Conservation (phyloP, 768 basidiomycete genomes). For the Chalciporus pseudorubinellus region DNA sequence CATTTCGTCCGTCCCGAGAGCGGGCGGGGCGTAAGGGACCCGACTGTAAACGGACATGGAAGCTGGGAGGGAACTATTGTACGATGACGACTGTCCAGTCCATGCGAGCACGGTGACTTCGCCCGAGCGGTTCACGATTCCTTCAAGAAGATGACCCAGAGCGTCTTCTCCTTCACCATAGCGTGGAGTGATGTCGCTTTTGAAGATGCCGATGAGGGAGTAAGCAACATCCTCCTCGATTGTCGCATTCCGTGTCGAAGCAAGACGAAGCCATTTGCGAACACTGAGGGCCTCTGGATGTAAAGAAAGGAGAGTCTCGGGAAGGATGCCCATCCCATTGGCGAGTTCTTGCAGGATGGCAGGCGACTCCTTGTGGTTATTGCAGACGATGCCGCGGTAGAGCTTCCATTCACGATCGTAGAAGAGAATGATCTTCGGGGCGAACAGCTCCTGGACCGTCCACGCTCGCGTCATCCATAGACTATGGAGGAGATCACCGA, state of each 20-base stretch:
- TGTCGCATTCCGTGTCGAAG: not conserved
- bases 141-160: not conserved
- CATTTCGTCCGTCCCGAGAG: too few species aligned
- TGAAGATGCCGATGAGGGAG: not conserved
- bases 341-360: conserved; percentile 4
- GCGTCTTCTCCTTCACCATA: not conserved
- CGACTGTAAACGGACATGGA: too few species aligned
- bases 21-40: too few species aligned
- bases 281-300: not conserved
- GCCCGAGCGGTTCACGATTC: not conserved
- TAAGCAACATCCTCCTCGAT: not conserved
- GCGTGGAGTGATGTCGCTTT: not conserved
- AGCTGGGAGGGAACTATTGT: not conserved
- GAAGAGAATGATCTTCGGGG: conserved; percentile 4
- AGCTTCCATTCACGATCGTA: conserved; percentile 2
- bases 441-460: conserved; percentile 7
- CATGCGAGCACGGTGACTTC: not conserved
- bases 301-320: not conserved
- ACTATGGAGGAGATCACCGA: not conserved
- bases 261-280: not conserved
- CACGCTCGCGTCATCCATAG: conserved; percentile 4
- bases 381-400: not conserved
- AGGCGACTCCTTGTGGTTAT: conserved; percentile 1
- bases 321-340: not conserved
- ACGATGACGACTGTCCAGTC: not conserved